These are phyloP conservation scores for Phytophthora multivora DNA, from an alignment of 352 stramenopile species.

Conservation along the genomic window DNA sequence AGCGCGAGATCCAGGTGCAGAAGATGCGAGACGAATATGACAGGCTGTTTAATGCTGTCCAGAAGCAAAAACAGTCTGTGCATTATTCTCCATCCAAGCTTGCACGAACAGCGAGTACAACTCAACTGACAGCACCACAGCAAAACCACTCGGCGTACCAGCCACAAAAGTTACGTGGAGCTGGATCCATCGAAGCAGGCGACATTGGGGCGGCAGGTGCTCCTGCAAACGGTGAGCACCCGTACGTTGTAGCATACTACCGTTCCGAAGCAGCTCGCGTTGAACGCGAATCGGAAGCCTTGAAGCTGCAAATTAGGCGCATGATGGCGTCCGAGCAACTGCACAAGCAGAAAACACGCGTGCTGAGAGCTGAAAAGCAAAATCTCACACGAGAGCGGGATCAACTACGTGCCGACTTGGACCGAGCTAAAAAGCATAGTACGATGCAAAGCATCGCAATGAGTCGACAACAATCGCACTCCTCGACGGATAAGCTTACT, in stretches of 20 bases:
- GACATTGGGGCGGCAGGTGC: constrained; percentile 5
- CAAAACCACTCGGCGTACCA: constrained; percentile 1
- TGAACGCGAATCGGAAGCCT: constrained; percentile 57
- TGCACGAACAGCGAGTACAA: constrained; percentile 16
- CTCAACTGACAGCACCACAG: constrained; percentile 17
- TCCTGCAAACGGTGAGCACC: constrained; percentile 53
- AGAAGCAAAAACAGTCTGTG: constrained; percentile 59
- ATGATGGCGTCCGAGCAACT: constrained; percentile 82
- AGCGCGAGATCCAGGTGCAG: constrained; percentile 51
- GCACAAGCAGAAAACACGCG: constrained; percentile 72
- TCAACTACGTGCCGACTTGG: constrained; percentile 48
- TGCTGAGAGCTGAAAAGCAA: constrained; percentile 51
- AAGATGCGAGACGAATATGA: constrained; percentile 80
- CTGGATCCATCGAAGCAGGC: not conserved
- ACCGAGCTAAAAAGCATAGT: constrained; percentile 36
- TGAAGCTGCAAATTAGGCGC: constrained; percentile 77
- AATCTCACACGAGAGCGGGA: constrained; percentile 56
- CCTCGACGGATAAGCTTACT: not conserved
- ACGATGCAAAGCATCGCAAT: constrained; percentile 27
- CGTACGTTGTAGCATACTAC: constrained; percentile 73
- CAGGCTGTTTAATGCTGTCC: constrained; percentile 66
- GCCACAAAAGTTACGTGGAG: not conserved
- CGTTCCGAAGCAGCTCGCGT: constrained; percentile 54
- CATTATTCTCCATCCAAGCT: constrained; percentile 31
- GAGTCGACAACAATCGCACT: constrained; percentile 13